Conservation (phyloP, 768 basidiomycete species). For the Suillus paluster region DNA sequence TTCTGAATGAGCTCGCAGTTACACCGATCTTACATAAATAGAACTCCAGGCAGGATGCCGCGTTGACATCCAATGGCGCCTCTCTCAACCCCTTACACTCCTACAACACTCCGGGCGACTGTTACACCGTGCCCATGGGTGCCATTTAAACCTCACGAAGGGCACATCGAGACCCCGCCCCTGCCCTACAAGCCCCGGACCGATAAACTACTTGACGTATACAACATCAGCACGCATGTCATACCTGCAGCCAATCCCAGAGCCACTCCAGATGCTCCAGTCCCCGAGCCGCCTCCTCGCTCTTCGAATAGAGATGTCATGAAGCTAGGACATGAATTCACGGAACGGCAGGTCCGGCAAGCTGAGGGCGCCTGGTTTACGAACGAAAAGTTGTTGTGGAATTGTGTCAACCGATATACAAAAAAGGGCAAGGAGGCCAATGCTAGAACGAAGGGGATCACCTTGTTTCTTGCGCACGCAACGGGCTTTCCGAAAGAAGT, state of each 20-base stretch:
- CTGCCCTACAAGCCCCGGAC: slow-evolving; percentile 25
- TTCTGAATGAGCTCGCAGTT: too few species aligned
- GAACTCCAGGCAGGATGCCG: not conserved
- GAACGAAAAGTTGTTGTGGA: slow-evolving; percentile 57
- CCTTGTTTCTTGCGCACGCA: slow-evolving; percentile 79
- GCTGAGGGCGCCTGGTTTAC: slow-evolving; percentile 14
- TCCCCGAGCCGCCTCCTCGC: slow-evolving; percentile 18
- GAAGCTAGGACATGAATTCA: slow-evolving; percentile 21
- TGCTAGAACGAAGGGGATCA: slow-evolving; percentile 51
- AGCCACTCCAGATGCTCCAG: slow-evolving; percentile 23
- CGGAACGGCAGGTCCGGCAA: slow-evolving; percentile 18
- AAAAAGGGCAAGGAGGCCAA: slow-evolving; percentile 20
- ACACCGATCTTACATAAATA: too few species aligned
- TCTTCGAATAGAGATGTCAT: slow-evolving; percentile 5
- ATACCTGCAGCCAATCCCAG: slow-evolving; percentile 34
- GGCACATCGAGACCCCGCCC: slow-evolving; percentile 9
- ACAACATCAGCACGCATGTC: slow-evolving; percentile 33
- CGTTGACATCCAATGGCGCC: not conserved
- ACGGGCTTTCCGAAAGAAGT: slow-evolving; percentile 91
- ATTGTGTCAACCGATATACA: slow-evolving; percentile 71
- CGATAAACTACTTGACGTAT: slow-evolving; percentile 20
- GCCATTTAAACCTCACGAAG: slow-evolving; percentile 19
- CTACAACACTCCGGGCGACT: slow-evolving; percentile 21
- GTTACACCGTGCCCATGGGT: slow-evolving; percentile 25
- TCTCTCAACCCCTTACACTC: slow-evolving; percentile 25